Conservation (phyloP, 169 alveolate genomes). For the Plasmodium gaboni region DNA sequence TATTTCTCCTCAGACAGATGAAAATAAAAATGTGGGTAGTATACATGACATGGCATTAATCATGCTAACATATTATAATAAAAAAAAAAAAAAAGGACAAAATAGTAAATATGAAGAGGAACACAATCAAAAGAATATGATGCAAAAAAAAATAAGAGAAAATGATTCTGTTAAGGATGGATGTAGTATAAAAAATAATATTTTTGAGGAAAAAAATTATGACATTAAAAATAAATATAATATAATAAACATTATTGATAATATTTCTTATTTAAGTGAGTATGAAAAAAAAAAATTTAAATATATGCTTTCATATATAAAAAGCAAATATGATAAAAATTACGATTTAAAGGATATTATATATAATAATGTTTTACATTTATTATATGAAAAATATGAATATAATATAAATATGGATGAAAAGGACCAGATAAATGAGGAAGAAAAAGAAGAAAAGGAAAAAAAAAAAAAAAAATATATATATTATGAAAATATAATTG, state of each 20-base stretch:
- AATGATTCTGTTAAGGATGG: neutral
- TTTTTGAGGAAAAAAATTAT: neutral
- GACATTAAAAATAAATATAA: neutral
- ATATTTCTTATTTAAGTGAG: constrained; percentile 5
- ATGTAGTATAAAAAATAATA: neutral
- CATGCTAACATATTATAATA: constrained; percentile 31
- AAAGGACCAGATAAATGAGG: neutral
- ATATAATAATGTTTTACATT: constrained; percentile 36
- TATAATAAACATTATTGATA: constrained; percentile 31
- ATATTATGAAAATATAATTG: constrained; percentile 4
- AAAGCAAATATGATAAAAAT: neutral
- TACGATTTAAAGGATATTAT: constrained; percentile 10
- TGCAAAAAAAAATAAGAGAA: no score
- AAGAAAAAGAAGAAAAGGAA: neutral
- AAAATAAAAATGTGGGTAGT: constrained; percentile 9
- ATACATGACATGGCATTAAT: constrained; percentile 43
- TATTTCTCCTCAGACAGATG: no score
- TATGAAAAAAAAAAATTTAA: constrained; percentile 21
- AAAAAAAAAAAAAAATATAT: neutral
- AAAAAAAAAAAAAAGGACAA: neutral
- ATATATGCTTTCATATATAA: constrained; percentile 10
- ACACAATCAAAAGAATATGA: no score
- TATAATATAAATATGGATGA: neutral
- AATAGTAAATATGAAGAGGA: neutral
- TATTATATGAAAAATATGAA: constrained; percentile 23